A percentile compares a stretch with the other conserved stretches of the same genome.
These are phyloP conservation scores for Botrytis medusae DNA, from an alignment of 2,329 filamentous ascomycete species.

Conservation along the genomic window DNA sequence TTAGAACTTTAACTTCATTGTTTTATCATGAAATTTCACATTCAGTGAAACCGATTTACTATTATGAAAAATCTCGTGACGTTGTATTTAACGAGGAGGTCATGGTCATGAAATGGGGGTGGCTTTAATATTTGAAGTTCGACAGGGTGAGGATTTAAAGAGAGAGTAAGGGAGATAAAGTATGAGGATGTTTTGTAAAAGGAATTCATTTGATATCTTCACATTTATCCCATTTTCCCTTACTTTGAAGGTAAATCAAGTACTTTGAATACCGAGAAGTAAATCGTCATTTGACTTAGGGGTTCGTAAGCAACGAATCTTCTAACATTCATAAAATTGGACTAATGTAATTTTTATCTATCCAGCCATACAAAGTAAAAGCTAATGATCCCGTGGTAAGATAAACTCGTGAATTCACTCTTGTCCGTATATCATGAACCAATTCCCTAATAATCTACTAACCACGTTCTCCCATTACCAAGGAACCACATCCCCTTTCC, in stretches of 20 bases:
- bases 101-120: neutral
- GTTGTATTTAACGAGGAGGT: neutral
- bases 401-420: neutral
- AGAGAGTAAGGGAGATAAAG: neutral
- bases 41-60: neutral
- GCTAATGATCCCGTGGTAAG: neutral
- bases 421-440: neutral
- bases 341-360: neutral
- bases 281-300: neutral
- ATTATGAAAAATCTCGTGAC: neutral
- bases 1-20: neutral
- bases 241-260: neutral
- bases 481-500: slow-evolving; percentile 30
- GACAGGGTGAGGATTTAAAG: neutral
- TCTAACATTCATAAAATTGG: neutral
- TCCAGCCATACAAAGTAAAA: neutral
- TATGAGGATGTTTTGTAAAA: neutral
- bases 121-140: neutral
- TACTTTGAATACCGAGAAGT: rapidly evolving
- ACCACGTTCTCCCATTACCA: slow-evolving; percentile 21
- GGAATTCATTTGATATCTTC: too few species aligned
- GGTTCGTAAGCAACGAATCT: neutral
- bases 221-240: neutral
- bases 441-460: neutral
- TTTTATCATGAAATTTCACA: neutral